A percentile compares a stretch with the other conserved stretches of the same genome.
phyloP scores from a whole-genome alignment of 148 eudicot species.

The Heliosperma pusillum region DNA sequence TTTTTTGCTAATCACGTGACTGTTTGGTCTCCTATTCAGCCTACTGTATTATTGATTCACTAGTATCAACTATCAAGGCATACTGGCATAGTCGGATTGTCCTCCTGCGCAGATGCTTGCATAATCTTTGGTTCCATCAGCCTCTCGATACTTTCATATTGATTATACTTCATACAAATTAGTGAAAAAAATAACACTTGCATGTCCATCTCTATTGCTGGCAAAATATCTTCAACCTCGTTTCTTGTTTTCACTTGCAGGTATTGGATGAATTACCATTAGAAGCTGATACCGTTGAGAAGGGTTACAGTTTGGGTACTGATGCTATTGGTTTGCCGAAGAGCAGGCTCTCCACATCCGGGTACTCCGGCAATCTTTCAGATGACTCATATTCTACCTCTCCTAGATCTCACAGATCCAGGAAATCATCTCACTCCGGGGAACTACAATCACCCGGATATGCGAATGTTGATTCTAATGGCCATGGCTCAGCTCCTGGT shows the following conservation, averaged over 20 bases:
- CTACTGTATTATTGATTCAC: no score
- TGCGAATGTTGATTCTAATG: constrained; percentile 54
- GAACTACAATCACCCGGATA: constrained; percentile 64
- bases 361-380: constrained; percentile 50
- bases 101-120: background rate
- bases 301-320: constrained; percentile 66
- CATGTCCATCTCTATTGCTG: background rate
- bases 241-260: constrained; percentile 24
- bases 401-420: constrained; percentile 55
- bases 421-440: constrained; percentile 78
- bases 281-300: constrained; percentile 83
- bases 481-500: constrained; percentile 38
- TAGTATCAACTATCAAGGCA: no score
- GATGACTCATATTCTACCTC: constrained; percentile 61
- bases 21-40: no score
- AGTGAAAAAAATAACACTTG: background rate
- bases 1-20: no score
- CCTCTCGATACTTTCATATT: background rate
- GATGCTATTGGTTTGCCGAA: constrained; percentile 87
- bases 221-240: background rate
- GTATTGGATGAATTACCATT: constrained; percentile 87
- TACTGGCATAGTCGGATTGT: no score
- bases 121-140: background rate
- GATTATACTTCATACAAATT: background rate
- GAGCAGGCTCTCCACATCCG: constrained; percentile 66